These are phyloP conservation scores for Cryptosporidium bovis DNA, from an alignment of 169 alveolate genomes.

Conservation along the genomic window DNA sequence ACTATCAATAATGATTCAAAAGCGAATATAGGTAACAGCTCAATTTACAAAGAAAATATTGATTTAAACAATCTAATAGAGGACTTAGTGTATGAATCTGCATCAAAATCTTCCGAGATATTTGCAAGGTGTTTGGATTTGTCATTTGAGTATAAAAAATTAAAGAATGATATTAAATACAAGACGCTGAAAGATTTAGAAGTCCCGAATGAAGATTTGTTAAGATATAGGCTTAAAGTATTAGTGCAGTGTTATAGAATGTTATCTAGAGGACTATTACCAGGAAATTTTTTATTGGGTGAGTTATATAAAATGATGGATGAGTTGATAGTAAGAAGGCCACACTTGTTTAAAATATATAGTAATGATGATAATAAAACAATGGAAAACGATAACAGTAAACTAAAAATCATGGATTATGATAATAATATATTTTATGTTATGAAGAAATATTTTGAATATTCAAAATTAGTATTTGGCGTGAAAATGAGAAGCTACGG, in stretches of 20 bases:
- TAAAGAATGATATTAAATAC: background rate
- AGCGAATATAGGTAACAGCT: too few relatives aligned
- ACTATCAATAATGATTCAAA: too few relatives aligned
- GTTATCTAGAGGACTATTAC: slow-evolving; percentile 45
- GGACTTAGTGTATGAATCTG: background rate
- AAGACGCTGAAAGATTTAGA: slow-evolving; percentile 1
- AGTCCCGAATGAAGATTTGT: slow-evolving; percentile 4
- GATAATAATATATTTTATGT: background rate
- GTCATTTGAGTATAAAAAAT: slow-evolving; percentile 7
- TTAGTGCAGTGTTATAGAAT: slow-evolving; percentile 29
- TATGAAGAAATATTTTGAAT: slow-evolving; percentile 16
- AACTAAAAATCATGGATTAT: background rate
- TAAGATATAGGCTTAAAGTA: slow-evolving; percentile 34
- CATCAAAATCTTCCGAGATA: slow-evolving; percentile 11
- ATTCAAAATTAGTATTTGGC: slow-evolving; percentile 25
- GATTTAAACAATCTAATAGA: background rate
- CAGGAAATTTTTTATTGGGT: slow-evolving; percentile 19
- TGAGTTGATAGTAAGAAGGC: slow-evolving; percentile 39
- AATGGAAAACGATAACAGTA: background rate
- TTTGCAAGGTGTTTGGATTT: slow-evolving; percentile 56
- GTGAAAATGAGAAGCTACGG: slow-evolving; percentile 26
- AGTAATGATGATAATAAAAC: background rate
- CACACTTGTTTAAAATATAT: slow-evolving; percentile 5
- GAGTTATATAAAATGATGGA: slow-evolving; percentile 58
- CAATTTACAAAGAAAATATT: background rate